Conservation (phyloP, 352 stramenopile species). For the Phytophthora sp. region DNA sequence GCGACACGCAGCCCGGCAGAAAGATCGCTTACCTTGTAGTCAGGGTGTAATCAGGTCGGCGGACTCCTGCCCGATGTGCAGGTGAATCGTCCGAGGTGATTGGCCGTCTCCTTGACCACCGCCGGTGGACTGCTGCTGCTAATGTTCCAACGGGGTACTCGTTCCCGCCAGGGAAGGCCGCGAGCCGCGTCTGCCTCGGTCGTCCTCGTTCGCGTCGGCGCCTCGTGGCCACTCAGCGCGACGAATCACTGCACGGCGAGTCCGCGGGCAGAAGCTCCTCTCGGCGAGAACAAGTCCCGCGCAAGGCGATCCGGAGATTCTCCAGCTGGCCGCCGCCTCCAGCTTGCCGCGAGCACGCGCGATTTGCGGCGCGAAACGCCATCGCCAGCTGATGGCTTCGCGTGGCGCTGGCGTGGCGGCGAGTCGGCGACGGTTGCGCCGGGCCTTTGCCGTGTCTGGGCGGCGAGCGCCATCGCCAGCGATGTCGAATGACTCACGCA, state of each 20-base stretch:
- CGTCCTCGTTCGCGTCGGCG: conserved; percentile 6
- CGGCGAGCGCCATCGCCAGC: not conserved
- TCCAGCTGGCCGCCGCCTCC: not conserved
- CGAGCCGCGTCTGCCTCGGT: not conserved
- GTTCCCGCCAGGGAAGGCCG: not conserved
- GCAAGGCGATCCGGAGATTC: conserved; percentile 1
- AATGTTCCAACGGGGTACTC: conserved; percentile 11
- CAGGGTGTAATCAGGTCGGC: too few species aligned
- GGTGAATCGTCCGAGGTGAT: not conserved
- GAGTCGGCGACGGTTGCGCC: not conserved
- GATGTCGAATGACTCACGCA: not conserved
- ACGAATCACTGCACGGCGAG: not conserved
- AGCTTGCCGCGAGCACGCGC: not conserved
- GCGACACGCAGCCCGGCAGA: not conserved
- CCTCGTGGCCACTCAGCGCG: conserved; percentile 6
- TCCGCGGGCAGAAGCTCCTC: conserved; percentile 1
- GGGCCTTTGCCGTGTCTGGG: not conserved
- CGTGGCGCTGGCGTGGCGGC: not conserved
- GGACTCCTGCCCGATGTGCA: not conserved
- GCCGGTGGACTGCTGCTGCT: conserved; percentile 1
- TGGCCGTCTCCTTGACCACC: not conserved
- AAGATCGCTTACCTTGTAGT: not conserved
- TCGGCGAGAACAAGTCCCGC: not conserved
- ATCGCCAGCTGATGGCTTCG: conserved; percentile 14
- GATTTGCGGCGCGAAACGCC: conserved; percentile 9